phyloP scores from a whole-genome alignment of 495 filamentous ascomycete genomes.

The Trichoderma gamsii region DNA sequence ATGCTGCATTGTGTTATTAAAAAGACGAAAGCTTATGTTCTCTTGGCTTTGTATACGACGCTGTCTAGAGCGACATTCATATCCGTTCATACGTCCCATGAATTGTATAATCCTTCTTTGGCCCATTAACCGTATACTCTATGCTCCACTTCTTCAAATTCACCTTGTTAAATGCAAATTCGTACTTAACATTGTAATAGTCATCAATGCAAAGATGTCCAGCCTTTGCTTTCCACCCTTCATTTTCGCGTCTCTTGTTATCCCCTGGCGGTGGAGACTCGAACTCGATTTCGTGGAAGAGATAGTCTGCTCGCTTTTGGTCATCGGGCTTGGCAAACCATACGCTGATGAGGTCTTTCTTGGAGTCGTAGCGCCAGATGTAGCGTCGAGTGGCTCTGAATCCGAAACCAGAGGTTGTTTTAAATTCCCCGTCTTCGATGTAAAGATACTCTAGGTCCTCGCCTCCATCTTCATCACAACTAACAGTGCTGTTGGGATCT shows the following conservation, averaged over 20 bases:
- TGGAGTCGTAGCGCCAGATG: constrained; percentile 53
- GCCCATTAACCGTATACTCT: constrained; percentile 57
- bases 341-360: constrained; percentile 49
- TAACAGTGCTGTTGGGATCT: constrained; percentile 25
- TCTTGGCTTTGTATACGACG: background rate
- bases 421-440: constrained; percentile 56
- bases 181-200: constrained; percentile 56
- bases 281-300: constrained; percentile 57
- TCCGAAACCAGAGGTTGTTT: constrained; percentile 37
- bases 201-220: constrained; percentile 60
- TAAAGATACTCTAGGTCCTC: constrained; percentile 57
- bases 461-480: background rate
- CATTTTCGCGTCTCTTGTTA: background rate
- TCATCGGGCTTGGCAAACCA: constrained; percentile 63
- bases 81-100: constrained; percentile 41
- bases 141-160: constrained; percentile 49
- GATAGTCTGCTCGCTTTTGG: constrained; percentile 51
- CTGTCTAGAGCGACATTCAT: background rate
- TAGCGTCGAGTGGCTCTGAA: constrained; percentile 49
- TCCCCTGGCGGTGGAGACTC: constrained; percentile 20
- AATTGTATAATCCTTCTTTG: constrained; percentile 62
- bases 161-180: constrained; percentile 52
- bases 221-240: constrained; percentile 50
- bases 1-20: background rate
- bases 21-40: background rate